Conservation (phyloP, 208 protist genomes). For the Wallacemonas sp. region DNA sequence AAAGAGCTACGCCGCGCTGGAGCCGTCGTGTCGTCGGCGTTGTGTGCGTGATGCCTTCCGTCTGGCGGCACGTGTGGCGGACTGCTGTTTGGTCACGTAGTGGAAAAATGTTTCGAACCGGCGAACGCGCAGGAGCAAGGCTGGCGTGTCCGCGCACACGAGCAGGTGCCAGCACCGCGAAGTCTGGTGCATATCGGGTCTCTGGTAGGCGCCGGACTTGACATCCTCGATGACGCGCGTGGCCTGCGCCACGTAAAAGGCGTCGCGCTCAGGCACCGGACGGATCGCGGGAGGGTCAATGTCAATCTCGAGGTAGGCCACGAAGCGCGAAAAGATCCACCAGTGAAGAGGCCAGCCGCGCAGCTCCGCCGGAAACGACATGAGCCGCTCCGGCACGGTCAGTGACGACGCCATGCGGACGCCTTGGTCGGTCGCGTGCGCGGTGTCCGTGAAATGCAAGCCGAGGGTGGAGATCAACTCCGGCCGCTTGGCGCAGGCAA, state of each 20-base stretch:
- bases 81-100: neutral
- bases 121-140: neutral
- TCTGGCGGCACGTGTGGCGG: neutral
- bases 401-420: neutral
- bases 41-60: neutral
- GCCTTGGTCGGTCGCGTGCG: neutral
- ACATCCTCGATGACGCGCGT: neutral
- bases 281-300: neutral
- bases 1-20: too few species aligned
- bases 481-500: neutral
- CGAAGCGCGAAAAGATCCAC: conserved; percentile 14
- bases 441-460: neutral
- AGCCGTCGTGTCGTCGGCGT: too few species aligned
- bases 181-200: neutral
- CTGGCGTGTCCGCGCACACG: neutral
- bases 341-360: conserved; percentile 3
- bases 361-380: neutral
- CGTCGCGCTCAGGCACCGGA: neutral
- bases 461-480: neutral
- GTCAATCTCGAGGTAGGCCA: conserved; percentile 2
- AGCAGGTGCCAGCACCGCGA: conserved; percentile 6
- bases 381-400: neutral
- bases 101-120: conserved; percentile 6
- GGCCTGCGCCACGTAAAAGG: neutral
- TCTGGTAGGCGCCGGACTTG: neutral